These are phyloP conservation scores for Talaromyces rugulosus DNA, from an alignment of 2,329 filamentous ascomycete species.

Conservation along the genomic window DNA sequence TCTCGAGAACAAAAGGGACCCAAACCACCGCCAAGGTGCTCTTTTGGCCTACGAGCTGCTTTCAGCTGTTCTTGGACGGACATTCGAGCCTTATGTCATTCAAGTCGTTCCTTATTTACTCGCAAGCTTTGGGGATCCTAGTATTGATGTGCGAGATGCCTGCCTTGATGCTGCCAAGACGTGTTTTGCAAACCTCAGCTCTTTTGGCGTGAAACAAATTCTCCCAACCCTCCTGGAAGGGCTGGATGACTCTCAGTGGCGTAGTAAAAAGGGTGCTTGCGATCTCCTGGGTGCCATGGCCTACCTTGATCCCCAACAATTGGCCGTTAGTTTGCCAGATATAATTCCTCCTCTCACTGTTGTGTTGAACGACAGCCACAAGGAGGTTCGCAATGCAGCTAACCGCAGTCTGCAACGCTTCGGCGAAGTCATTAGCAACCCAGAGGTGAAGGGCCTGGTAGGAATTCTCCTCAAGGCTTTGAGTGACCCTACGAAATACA, in stretches of 20 bases:
- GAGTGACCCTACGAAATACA: constrained; percentile 95
- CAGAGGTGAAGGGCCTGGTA: constrained; percentile 90
- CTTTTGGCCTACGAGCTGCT: constrained; percentile 88
- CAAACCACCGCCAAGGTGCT: constrained; percentile 81
- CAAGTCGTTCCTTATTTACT: constrained; percentile 90
- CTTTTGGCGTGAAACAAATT: constrained; percentile 92
- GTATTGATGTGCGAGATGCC: constrained; percentile 83
- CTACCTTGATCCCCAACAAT: constrained; percentile 91
- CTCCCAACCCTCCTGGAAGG: constrained; percentile 87
- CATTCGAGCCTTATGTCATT: constrained; percentile 96
- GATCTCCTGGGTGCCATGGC: constrained; percentile 97
- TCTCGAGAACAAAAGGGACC: constrained; percentile 92
- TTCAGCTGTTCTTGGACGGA: constrained; percentile 75
- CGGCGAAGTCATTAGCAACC: constrained; percentile 96
- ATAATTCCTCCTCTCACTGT: constrained; percentile 95
- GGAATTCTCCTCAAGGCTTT: constrained; percentile 90
- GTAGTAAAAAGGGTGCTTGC: constrained; percentile 96
- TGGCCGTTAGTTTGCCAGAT: constrained; percentile 85
- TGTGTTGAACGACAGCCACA: constrained; percentile 95
- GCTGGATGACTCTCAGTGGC: constrained; percentile 92
- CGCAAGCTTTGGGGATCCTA: constrained; percentile 81
- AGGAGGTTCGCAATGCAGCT: constrained; percentile 86
- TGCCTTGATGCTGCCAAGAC: constrained; percentile 91
- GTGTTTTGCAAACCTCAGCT: constrained; percentile 88
- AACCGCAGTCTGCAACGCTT: constrained; percentile 97